Percentiles rank a stretch among this genome's conserved stretches.
phyloP scores from a whole-genome alignment of 176 grass and related monocot genomes.

The Guadua angustifolia region DNA sequence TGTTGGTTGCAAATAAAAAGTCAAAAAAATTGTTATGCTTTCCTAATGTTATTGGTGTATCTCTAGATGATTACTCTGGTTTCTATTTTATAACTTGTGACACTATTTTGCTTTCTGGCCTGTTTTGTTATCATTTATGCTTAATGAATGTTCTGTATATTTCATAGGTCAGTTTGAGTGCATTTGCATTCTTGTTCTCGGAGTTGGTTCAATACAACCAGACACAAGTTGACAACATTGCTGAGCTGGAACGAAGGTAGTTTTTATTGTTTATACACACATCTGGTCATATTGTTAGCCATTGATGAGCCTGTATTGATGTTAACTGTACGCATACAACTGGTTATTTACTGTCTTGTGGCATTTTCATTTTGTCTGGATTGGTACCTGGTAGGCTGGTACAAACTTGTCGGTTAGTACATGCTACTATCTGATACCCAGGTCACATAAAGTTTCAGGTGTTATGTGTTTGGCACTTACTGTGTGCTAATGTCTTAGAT shows the following conservation, averaged over 20 bases:
- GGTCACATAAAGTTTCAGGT: slow-evolving; percentile 6
- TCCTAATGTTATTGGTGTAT: slow-evolving; percentile 21
- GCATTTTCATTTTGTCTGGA: slow-evolving; percentile 17
- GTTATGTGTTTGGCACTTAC: slow-evolving; percentile 9
- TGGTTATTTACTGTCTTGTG: background rate
- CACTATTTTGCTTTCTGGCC: background rate
- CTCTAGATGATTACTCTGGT: background rate
- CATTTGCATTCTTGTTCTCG: slow-evolving; percentile 97
- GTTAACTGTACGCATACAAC: slow-evolving; percentile 2
- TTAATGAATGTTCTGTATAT: slow-evolving; percentile 41
- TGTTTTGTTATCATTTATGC: slow-evolving; percentile 17
- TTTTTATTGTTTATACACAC: background rate
- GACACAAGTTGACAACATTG: slow-evolving; percentile 98
- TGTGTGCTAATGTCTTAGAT: background rate
- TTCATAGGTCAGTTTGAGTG: slow-evolving; percentile 91
- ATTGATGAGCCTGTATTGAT: slow-evolving; percentile 4
- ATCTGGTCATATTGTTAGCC: slow-evolving; percentile 15
- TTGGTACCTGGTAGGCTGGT: background rate
- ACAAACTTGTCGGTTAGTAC: slow-evolving; percentile 13
- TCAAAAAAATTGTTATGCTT: background rate
- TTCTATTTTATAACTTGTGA: background rate
- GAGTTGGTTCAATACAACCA: slow-evolving; percentile 97
- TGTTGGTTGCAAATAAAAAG: background rate
- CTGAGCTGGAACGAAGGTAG: slow-evolving; percentile 92
- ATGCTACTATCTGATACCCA: slow-evolving; percentile 26